phyloP scores from a whole-genome alignment of 129 eudicot genomes.

The Heracleum sosnowskyi region DNA sequence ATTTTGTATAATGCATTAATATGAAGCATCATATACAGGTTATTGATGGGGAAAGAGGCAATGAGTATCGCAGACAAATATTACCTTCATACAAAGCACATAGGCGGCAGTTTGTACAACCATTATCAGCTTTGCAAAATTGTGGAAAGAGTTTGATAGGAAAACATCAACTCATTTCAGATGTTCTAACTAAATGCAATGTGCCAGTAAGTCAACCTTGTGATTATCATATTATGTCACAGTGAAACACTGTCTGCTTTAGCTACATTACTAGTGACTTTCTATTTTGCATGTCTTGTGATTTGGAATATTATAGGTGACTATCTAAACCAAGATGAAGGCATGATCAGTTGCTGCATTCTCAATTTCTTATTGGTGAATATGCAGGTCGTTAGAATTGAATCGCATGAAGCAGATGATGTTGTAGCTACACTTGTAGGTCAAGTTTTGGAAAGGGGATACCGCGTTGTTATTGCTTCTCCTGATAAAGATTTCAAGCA shows the following conservation, averaged over 20 bases:
- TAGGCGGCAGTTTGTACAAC: constrained; percentile 41
- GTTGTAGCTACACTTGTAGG: constrained; percentile 81
- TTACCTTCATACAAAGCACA: constrained; percentile 84
- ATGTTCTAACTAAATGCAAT: constrained; percentile 55
- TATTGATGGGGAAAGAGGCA: constrained; percentile 85
- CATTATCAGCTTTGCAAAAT: constrained; percentile 19
- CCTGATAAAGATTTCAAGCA: constrained; percentile 99
- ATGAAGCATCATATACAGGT: constrained; percentile 35
- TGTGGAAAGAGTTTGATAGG: constrained; percentile 20
- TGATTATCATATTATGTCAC: background rate
- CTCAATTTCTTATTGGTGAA: background rate
- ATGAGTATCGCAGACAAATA: constrained; percentile 62
- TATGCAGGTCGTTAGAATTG: constrained; percentile 72
- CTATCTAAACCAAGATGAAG: background rate
- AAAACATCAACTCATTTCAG: constrained; percentile 43
- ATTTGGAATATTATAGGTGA: background rate
- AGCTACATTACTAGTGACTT: background rate
- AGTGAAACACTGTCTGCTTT: background rate
- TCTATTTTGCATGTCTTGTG: background rate
- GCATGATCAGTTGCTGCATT: background rate
- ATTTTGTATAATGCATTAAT: background rate
- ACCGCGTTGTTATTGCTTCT: constrained; percentile 78
- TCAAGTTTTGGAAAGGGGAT: constrained; percentile 57
- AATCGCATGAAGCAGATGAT: constrained; percentile 80
- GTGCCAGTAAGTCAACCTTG: constrained; percentile 60